These are phyloP conservation scores for Daldinia eschscholtzii DNA, from an alignment of 2,329 filamentous ascomycete species.

Conservation along the genomic window DNA sequence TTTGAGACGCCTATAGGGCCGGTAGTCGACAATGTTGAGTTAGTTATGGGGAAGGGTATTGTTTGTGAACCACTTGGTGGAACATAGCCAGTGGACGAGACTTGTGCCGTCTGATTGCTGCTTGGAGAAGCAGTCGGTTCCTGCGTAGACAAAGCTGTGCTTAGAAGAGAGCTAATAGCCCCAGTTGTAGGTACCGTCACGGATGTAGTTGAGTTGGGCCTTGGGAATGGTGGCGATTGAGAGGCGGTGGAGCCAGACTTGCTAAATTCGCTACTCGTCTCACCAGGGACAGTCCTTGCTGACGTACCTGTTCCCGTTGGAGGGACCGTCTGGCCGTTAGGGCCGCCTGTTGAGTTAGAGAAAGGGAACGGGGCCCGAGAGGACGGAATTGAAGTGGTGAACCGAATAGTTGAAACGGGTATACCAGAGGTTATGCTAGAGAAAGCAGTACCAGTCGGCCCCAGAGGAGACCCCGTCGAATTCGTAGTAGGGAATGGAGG, in stretches of 20 bases:
- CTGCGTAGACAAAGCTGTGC: conserved; percentile 8
- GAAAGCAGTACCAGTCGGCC: conserved; percentile 6
- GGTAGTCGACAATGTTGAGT: conserved; percentile 21
- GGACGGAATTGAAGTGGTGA: conserved; percentile 7
- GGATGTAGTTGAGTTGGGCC: conserved; percentile 41
- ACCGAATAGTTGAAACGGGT: conserved; percentile 14
- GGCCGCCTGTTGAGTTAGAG: conserved; percentile 31
- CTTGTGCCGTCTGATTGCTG: conserved; percentile 17
- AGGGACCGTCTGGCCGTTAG: conserved; percentile 32
- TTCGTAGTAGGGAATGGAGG: conserved; percentile 41
- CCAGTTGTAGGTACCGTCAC: conserved; percentile 24
- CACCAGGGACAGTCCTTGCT: conserved; percentile 14
- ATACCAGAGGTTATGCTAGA: conserved; percentile 14
- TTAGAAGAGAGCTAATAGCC: conserved; percentile 9
- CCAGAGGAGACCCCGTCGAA: conserved; percentile 20
- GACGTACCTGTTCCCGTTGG: conserved; percentile 16
- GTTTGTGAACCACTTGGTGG: conserved; percentile 29
- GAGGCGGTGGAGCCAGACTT: conserved; percentile 19
- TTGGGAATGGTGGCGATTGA: conserved; percentile 28
- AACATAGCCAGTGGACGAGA: conserved; percentile 1
- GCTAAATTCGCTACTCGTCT: conserved; percentile 14
- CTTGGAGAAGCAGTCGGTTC: conserved; percentile 9
- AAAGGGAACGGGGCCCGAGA: conserved; percentile 32
- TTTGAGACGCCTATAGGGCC: conserved; percentile 26
- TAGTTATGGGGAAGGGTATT: conserved; percentile 33